Evolutionary conservation across 148 eudicot genomes (phyloP).

Genomic region (Selenicereus undatus): DNA sequence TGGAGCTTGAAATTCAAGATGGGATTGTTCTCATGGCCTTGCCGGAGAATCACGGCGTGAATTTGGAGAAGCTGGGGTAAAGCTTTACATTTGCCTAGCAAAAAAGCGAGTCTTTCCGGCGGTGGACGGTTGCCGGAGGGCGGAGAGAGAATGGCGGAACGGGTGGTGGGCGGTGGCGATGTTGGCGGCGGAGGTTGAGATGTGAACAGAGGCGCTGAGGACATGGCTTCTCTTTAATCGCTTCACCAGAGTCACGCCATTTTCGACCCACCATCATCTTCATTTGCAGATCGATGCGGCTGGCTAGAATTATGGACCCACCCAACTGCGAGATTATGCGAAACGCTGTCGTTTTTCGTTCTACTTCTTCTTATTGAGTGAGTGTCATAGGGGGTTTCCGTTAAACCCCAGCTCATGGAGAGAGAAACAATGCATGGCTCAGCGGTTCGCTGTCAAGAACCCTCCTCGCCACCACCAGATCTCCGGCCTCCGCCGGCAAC

Average conservation of each 20-base stretch:
- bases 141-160: constrained; percentile 8
- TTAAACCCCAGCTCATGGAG: no score
- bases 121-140: constrained; percentile 23
- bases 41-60: constrained; percentile 66
- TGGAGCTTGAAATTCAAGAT: constrained; percentile 74
- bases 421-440: no score
- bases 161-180: constrained; percentile 2
- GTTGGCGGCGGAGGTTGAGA: constrained; percentile 20
- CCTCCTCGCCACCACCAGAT: no score
- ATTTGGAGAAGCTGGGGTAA: constrained; percentile 47
- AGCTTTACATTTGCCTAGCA: constrained; percentile 45
- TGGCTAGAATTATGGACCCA: no score
- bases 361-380: no score
- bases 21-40: constrained; percentile 48
- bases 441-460: no score
- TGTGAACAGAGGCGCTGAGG: constrained; percentile 23
- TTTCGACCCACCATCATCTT: background rate
- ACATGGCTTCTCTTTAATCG: constrained; percentile 10
- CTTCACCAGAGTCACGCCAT: constrained; percentile 19
- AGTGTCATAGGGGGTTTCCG: no score
- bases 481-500: no score
- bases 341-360: no score
- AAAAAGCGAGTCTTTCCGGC: constrained; percentile 46
- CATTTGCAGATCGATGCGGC: background rate
- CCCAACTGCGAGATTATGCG: no score